Conservation (phyloP, 1,284 basidiomycete genomes). For the Leccinum fuscescens region DNA sequence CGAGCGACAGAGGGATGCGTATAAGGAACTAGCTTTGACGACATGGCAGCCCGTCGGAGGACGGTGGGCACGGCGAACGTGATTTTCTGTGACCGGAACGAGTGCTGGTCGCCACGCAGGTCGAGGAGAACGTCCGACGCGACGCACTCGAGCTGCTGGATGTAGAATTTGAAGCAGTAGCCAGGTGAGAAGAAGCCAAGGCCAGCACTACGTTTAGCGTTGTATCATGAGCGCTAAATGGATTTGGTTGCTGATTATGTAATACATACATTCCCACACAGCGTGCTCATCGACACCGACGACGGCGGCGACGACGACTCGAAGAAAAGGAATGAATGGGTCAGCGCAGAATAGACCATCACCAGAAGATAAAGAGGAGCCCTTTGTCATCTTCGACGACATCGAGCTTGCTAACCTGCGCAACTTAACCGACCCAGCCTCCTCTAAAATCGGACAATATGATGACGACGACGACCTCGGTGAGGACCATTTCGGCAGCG, state of each 20-base stretch:
- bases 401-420: constrained; percentile 41
- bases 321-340: constrained; percentile 10
- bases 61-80: constrained; percentile 12
- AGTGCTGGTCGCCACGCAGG: constrained; percentile 7
- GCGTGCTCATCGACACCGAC: constrained; percentile 10
- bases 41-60: constrained; percentile 37
- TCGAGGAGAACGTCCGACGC: constrained; percentile 20
- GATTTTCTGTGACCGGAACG: constrained; percentile 10
- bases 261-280: constrained; percentile 30
- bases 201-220: constrained; percentile 27
- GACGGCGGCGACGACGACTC: constrained; percentile 9
- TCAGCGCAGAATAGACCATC: constrained; percentile 3
- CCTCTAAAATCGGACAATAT: constrained; percentile 13
- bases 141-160: constrained; percentile 10
- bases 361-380: not conserved
- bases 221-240: constrained; percentile 30
- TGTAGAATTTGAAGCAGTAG: constrained; percentile 18
- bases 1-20: constrained; percentile 44
- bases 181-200: constrained; percentile 24
- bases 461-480: constrained; percentile 4
- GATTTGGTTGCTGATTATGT: constrained; percentile 32
- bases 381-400: constrained; percentile 13
- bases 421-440: constrained; percentile 31
- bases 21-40: constrained; percentile 52
- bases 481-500: not conserved